Evolutionary conservation across 1,139 yeast genomes (phyloP), one percentile per base, ranked within the genome.

Genomic region (Nakaseomyces delphensis): DNA sequence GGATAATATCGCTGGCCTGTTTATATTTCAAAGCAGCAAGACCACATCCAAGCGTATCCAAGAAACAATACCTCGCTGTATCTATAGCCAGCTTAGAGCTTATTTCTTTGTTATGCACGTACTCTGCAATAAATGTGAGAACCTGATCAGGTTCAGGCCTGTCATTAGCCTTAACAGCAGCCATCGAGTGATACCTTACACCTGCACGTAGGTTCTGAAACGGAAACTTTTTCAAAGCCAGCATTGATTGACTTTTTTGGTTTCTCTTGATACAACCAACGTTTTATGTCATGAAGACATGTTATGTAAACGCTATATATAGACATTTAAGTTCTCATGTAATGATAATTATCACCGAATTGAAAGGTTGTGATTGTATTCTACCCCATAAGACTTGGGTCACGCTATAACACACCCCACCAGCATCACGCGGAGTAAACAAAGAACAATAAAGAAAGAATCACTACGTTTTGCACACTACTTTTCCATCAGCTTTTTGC

Each of bases 21-120:
- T 67, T 65, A 59, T 73, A 72, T 57, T 73, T 72, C 49, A 75
- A 61, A 3, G 79, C 79, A 46, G 76, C 80, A n/a, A 75, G 64
- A 25, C 79, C 80, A 55, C 80, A 75, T 3, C 81, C 81, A 19
- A 75, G 55, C 4, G 80, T 74, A 51, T 75, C 80, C 36, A 75
- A 57, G 37, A 75, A 59, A 55, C 81, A 75, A 32, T 73, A 62
- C 37, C 69, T 67, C 2, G 80, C 79, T 3, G 80, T 75, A 44
- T 73, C 71, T 39, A 59, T 60, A 5, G 80, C 80, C 20, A 72
- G 56, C 20, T 63, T 59, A 5, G 77, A 71, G 42, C 65, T 69
- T 37, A 74, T 59, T 45, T 68, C 58, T 55, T 67, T 69, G 43
- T 63, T 54, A 57, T 74, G 79, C 21, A 74, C 70, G 51, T 76